These are phyloP conservation scores for Salix arbutifolia DNA, from an alignment of 345 rosid species.

Conservation along the genomic window DNA sequence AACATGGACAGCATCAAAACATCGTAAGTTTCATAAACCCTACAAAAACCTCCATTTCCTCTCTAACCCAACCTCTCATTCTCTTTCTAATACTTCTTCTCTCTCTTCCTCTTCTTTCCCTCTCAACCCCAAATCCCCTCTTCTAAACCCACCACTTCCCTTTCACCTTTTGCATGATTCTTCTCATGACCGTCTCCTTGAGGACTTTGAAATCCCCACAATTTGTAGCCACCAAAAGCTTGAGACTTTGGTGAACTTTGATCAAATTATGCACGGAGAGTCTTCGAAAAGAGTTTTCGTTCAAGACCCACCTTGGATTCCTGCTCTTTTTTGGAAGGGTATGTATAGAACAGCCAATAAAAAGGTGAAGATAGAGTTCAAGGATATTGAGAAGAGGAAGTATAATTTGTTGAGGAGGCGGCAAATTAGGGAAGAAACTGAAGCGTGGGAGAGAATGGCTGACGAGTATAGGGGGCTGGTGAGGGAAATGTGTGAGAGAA, in stretches of 20 bases:
- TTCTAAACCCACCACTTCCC: conserved; percentile 9
- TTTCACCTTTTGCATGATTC: conserved; percentile 23
- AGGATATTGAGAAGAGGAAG: conserved; percentile 57
- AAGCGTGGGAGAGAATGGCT: conserved; percentile 82
- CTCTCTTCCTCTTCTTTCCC: conserved; percentile 40
- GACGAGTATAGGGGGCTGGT: conserved; percentile 70
- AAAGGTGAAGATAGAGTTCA: conserved; percentile 44
- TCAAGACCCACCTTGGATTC: conserved; percentile 82
- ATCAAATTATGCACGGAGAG: conserved; percentile 12
- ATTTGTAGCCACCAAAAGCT: conserved; percentile 7
- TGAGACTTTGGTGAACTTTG: conserved; percentile 8
- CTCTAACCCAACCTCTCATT: conserved; percentile 9
- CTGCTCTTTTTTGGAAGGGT: conserved; percentile 61
- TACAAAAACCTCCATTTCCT: conserved; percentile 42
- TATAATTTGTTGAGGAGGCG: conserved; percentile 64
- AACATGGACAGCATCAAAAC: conserved; percentile 27
- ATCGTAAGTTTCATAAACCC: conserved; percentile 19
- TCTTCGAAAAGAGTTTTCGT: conserved; percentile 41
- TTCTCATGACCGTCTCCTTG: conserved; percentile 17
- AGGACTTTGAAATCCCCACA: conserved; percentile 36
- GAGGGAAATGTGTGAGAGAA: conserved; percentile 73
- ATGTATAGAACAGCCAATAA: conserved; percentile 38
- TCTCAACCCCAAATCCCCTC: conserved; percentile 14
- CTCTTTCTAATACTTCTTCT: conserved; percentile 26
- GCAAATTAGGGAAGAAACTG: conserved; percentile 84